phyloP scores from a whole-genome alignment of 345 rosid genomes.

The Bruguiera gymnorhiza region DNA sequence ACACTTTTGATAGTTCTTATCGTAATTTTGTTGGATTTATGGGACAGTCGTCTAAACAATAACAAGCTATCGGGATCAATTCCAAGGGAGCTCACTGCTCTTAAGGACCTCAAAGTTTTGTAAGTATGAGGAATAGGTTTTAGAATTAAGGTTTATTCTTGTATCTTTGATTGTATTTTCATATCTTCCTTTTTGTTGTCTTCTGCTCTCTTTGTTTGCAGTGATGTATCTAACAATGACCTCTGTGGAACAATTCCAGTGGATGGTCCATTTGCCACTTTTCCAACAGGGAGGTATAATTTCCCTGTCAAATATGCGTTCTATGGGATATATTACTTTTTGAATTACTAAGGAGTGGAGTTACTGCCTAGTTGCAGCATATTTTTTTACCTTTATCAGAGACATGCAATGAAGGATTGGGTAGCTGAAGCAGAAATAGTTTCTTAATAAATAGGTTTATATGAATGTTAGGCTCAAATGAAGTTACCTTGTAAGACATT shows the following conservation, averaged over 20 bases:
- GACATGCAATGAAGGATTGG: too few relatives aligned
- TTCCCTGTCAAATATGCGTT: neutral
- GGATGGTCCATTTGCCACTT: slow-evolving; percentile 60
- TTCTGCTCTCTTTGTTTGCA: slow-evolving; percentile 25
- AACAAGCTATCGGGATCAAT: slow-evolving; percentile 60
- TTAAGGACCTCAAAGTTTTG: slow-evolving; percentile 57
- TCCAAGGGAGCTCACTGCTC: slow-evolving; percentile 59
- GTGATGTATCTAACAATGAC: slow-evolving; percentile 63
- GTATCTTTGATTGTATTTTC: neutral
- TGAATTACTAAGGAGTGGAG: neutral
- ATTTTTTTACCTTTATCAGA: too few relatives aligned
- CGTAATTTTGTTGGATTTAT: slow-evolving; percentile 16
- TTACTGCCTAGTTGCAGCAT: too few relatives aligned
- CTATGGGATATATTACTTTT: neutral
- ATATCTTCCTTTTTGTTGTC: neutral
- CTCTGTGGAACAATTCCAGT: slow-evolving; percentile 74
- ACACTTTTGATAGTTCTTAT: neutral
- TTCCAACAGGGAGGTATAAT: slow-evolving; percentile 51
- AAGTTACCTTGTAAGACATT: too few relatives aligned
- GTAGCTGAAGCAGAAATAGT: too few relatives aligned
- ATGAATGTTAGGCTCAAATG: too few relatives aligned
- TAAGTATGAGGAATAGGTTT: slow-evolving; percentile 33
- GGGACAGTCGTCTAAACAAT: slow-evolving; percentile 54
- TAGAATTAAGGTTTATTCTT: neutral
- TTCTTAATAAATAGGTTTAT: too few relatives aligned